Evolutionary conservation across 2,329 filamentous ascomycete species (phyloP), one percentile per base, ranked within the genome.

Genomic region (Pezicula carpinea): DNA sequence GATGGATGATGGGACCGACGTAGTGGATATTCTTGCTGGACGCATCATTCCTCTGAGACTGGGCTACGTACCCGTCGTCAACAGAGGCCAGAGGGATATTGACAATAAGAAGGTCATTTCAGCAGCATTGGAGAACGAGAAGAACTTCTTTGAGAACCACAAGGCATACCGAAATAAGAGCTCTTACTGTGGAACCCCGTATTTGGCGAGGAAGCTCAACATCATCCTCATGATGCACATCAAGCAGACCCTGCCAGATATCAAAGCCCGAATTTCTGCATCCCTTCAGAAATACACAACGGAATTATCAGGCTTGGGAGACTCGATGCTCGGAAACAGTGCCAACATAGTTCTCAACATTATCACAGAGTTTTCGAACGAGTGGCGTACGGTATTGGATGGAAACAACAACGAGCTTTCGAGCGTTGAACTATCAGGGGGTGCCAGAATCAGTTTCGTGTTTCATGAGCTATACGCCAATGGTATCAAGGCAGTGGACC

Each of bases 191-290:
- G 93, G 93, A 67, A 99, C 93, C 3, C 93, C 93, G 4, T 99
- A 99, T 65, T 76, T 99, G 50, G 93, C 93, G 4, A 84, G 92
- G 58, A 99, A 99, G 72, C 81, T 99, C 51, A 99, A 99, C 71
- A 77, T 99, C 62, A 97, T 99, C 64, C 79, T 99, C 59, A 97
- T 99, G 92, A 99, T 99, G 93, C 93, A 99, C 75, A 99, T 99
- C 76, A 99, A 99, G 73, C 92, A 99, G 74, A 99, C 93, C 1
- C 80, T 99, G 13, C 93, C 93, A 34, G 93, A 99, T 65, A 99
- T 99, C 76, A 99, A 99, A 74, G 89, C 88, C 13, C 87, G 95
- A 54, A 99, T 99, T 59, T 81, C 87, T n/a, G 87, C 88, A 57
- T 96, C 92, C 13, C 75, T 99, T 50, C 85, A 91, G 65, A 99